Evolutionary conservation across 768 basidiomycete species (phyloP), one percentile per base, ranked within the genome.

Genomic region (Macrolepiota dolichaula): DNA sequence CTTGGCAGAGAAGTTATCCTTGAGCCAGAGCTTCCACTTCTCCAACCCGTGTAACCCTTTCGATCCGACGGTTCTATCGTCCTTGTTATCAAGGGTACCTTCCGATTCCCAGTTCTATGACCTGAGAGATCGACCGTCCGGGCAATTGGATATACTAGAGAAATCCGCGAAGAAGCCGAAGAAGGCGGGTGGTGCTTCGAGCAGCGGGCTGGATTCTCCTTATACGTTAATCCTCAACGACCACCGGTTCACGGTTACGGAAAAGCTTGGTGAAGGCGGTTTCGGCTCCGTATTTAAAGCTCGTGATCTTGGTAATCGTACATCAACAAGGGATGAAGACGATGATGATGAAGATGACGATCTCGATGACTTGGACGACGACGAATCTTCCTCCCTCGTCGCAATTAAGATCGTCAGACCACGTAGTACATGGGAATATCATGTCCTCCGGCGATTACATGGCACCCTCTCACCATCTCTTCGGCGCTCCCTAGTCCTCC

Each of bases 271-370:
- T 17, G 97, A 99, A 75, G 97, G 97, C 4, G 94, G 96, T 0
- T 99, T 96, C 67, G 97, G 96, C 2, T 84, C 89, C 2, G 97
- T 99, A n/a, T 99, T 96, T 78, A 84, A 89, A 63, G 92, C 91
- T 3, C 81, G 82, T 58, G 82, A 87, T 69, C 73, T 81, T 11
- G 79, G 84, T 6, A 74, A 76, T 29, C 76, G 69, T 63, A 51
- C 57, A 52, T 70, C 73, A 0, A 76, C 77, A 2, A 85, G 84
- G 11, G 79, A 82, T 11, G 81, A 81, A 1, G 80, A 83, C 22
- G 81, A 79, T 9, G 85, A 85, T 19, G 70, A 74, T 56, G 71
- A 79, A 5, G 81, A 81, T 2, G 79, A 80, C 12, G 81, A 79
- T 12, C 82, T 85, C 42, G 83, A 83, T 19, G 81, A 81, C 2